Conservation (phyloP, 2,329 filamentous ascomycete genomes). For the Claviceps paspali region DNA sequence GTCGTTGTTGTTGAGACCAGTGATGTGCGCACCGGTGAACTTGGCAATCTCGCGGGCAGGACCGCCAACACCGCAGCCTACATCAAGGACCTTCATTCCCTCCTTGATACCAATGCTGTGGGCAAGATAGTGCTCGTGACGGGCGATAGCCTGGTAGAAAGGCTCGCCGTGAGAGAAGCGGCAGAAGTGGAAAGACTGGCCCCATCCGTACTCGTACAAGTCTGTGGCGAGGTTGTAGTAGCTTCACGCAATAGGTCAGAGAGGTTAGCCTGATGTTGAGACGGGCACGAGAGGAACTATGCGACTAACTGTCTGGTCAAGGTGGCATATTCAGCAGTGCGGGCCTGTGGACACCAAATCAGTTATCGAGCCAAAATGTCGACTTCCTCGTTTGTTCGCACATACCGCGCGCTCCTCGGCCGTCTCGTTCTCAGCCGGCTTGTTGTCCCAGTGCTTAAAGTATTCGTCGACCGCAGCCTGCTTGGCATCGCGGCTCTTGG, state of each 20-base stretch:
- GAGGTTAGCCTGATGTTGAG: slow-evolving; percentile 6
- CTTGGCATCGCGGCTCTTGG: slow-evolving; percentile 63
- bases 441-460: slow-evolving; percentile 94
- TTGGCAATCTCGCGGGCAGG: slow-evolving; percentile 92
- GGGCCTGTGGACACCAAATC: slow-evolving; percentile 35
- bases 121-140: slow-evolving; percentile 96
- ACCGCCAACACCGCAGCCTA: slow-evolving; percentile 92
- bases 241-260: slow-evolving; percentile 24
- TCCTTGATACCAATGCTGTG: slow-evolving; percentile 75
- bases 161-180: slow-evolving; percentile 76
- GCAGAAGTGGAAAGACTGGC: slow-evolving; percentile 93
- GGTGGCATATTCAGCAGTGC: slow-evolving; percentile 79
- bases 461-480: slow-evolving; percentile 78
- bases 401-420: slow-evolving; percentile 63
- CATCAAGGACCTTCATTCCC: slow-evolving; percentile 81
- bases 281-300: not conserved
- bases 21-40: slow-evolving; percentile 79
- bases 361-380: not conserved
- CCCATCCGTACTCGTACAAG: slow-evolving; percentile 94
- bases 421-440: slow-evolving; percentile 64
- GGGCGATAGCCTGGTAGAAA: slow-evolving; percentile 82
- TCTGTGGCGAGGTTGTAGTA: slow-evolving; percentile 98
- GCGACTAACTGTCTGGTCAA: slow-evolving; percentile 70
- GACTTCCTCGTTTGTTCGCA: slow-evolving; percentile 3
- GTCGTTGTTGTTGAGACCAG: slow-evolving; percentile 96